phyloP scores from a whole-genome alignment of 179 eudicot species.

The Beta macrorhiza region DNA sequence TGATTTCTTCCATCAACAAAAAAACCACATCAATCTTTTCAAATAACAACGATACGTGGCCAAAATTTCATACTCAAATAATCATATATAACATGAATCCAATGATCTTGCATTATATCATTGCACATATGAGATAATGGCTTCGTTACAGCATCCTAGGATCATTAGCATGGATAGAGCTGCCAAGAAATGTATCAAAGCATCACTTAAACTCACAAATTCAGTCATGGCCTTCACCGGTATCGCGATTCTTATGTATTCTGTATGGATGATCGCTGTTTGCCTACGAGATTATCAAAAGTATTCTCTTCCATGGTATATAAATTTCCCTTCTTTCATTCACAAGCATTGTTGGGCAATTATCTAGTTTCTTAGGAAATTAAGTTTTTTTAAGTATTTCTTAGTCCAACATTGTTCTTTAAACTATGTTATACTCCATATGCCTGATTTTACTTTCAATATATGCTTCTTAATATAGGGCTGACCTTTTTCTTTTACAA shows the following conservation, averaged over 20 bases:
- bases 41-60: neutral
- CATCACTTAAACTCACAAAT: slow-evolving; percentile 29
- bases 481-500: too few species aligned
- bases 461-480: too few species aligned
- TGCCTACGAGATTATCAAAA: slow-evolving; percentile 32
- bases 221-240: slow-evolving; percentile 20
- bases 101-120: neutral
- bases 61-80: neutral
- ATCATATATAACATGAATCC: neutral
- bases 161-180: slow-evolving; percentile 25
- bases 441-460: too few species aligned
- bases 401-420: neutral
- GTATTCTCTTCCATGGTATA: slow-evolving; percentile 43
- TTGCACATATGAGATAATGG: neutral
- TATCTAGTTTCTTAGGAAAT: neutral
- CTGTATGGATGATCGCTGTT: slow-evolving; percentile 40
- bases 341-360: neutral
- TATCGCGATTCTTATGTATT: slow-evolving; percentile 32
- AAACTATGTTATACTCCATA: neutral
- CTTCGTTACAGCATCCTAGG: neutral
- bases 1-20: neutral
- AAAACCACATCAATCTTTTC: neutral
- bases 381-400: too few species aligned
- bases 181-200: slow-evolving; percentile 25
- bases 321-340: neutral